A percentile compares a stretch with the other conserved stretches of the same genome.
These are phyloP conservation scores for Talaromyces sp. DNA, from an alignment of 2,329 filamentous ascomycete genomes.

Conservation along the genomic window DNA sequence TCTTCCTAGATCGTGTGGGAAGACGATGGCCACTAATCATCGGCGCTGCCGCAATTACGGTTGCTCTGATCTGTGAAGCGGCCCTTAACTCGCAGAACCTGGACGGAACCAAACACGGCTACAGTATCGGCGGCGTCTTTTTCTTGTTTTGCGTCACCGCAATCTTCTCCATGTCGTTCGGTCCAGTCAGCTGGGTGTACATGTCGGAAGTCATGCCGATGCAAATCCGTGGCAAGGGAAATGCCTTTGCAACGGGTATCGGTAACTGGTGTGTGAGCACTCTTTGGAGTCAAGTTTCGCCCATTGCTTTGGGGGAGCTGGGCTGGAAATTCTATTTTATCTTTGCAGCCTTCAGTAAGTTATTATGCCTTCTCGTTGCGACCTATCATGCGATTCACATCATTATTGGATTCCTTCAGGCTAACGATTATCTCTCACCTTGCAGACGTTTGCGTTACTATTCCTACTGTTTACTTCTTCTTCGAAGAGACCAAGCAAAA, in stretches of 20 bases:
- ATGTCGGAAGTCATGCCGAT: conserved; percentile 65
- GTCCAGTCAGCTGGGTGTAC: conserved; percentile 55
- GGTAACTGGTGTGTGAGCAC: conserved; percentile 60
- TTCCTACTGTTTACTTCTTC: background rate
- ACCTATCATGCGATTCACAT: background rate
- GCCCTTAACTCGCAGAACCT: background rate
- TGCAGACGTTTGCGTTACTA: background rate
- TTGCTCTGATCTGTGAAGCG: background rate
- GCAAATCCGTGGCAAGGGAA: conserved; percentile 59
- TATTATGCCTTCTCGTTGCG: too few relatives aligned
- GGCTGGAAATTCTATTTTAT: conserved; percentile 58
- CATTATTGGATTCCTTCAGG: background rate
- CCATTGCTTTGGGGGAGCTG: conserved; percentile 49
- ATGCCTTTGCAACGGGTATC: conserved; percentile 56
- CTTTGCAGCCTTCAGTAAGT: conserved; percentile 38
- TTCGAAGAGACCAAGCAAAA: conserved; percentile 52
- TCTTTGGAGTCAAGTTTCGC: conserved; percentile 58
- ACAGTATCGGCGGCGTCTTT: background rate
- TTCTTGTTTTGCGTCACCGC: background rate
- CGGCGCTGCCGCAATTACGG: background rate
- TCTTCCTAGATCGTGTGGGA: background rate
- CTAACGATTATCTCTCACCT: background rate
- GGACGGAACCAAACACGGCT: background rate
- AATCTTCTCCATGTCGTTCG: conserved; percentile 50
- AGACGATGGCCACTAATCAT: background rate